Conservation (phyloP, 2,329 filamentous ascomycete species). For the Tolypocladium album region DNA sequence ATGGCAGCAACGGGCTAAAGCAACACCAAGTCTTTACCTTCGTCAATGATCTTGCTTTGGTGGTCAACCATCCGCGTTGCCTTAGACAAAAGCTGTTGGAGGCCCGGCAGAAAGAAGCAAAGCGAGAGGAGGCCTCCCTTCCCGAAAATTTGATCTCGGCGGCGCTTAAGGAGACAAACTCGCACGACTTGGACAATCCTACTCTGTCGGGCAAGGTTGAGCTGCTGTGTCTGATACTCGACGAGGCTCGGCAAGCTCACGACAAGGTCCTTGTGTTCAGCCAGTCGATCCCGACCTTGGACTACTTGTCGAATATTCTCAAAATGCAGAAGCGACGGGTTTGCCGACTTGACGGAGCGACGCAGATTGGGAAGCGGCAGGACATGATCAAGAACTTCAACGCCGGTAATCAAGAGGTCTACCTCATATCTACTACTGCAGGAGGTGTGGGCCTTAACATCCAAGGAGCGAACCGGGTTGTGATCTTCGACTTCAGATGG, state of each 20-base stretch:
- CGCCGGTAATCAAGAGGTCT: constrained; percentile 41
- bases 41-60: constrained; percentile 28
- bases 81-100: constrained; percentile 25
- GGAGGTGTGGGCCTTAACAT: constrained; percentile 81
- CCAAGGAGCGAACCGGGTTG: constrained; percentile 69
- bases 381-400: constrained; percentile 60
- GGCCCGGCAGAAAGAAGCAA: constrained; percentile 4
- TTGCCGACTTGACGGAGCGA: constrained; percentile 58
- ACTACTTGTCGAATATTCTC: constrained; percentile 56
- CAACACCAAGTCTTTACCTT: constrained; percentile 22
- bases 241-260: constrained; percentile 44
- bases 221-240: constrained; percentile 58
- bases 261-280: constrained; percentile 81
- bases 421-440: constrained; percentile 74
- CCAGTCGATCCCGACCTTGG: constrained; percentile 56
- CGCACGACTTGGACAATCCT: constrained; percentile 30
- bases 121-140: constrained; percentile 7
- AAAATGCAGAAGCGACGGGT: constrained; percentile 33
- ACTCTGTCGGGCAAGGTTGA: constrained; percentile 56
- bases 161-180: constrained; percentile 25
- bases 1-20: not conserved
- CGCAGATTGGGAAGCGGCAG: constrained; percentile 47
- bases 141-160: constrained; percentile 14
- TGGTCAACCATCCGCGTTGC: constrained; percentile 42
- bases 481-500: constrained; percentile 76